Base-by-base conservation (phyloP, 2,329 filamentous ascomycete species). In the Grosmannia clavigera region DNA sequence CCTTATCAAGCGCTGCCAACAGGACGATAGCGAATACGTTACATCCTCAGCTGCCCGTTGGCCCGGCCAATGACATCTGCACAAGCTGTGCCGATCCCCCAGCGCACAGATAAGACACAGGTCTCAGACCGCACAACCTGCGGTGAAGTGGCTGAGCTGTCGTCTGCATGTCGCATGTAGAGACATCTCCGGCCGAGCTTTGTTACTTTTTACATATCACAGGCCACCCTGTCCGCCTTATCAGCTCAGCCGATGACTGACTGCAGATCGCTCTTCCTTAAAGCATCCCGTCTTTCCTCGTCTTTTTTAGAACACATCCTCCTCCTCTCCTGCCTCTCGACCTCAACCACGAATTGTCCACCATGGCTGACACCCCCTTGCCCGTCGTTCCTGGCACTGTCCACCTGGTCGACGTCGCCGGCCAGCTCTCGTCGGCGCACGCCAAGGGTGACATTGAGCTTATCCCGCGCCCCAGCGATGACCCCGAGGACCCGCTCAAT, bases 401-500 rank as follows among this genome's bases (percentile, higher is more conserved):
- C 46, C 72, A 71, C 3, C 68, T 78, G 22, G 69, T 77, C 9
- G 75, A 78, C 61, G 61, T 72, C 7, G 66, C 71, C 38, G 65
- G 61, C 55, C 63, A 61, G 19, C 64, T 65, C 35, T 66, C 65
- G 35, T 65, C 64, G n/a, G 60, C 65, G 5, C 69, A 72, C 63
- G 68, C 69, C 29, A 60, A 61, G 38, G 63, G 40, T 27, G 58
- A 33, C 31, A 57, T 60, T 55, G 53, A 58, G n/a, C 51, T 53
- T 38, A 58, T 58, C n/a, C 75, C 75, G 0, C 53, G 59, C 3
- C 72, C 72, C 3, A 70, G 66, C 35, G 74, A 74, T 60, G 78
- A 81, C 61, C 65, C 70, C 1, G 77, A 78, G 19, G 80, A 83
- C 63, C 80, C 81, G 1, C 68, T 78, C 59, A 75, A 81, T 60